Evolutionary conservation across 805 yeast genomes (phyloP).

Genomic region (Barnettozyma salicaria): DNA sequence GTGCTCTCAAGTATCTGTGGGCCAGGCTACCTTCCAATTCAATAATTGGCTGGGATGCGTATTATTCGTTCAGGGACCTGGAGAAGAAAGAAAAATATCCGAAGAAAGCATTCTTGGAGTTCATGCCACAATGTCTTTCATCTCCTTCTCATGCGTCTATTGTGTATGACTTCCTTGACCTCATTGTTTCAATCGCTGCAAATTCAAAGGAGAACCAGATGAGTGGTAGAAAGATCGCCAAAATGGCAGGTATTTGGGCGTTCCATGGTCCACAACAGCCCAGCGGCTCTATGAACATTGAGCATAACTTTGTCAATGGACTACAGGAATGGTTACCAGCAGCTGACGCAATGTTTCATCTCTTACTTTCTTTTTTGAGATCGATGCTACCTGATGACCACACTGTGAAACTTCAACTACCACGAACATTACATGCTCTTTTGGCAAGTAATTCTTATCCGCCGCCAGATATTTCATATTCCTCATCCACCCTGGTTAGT

Average conservation of each 20-base stretch:
- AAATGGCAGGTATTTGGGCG: constrained; percentile 87
- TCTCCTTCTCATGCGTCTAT: constrained; percentile 88
- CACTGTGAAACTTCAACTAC: constrained; percentile 49
- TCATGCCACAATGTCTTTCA: constrained; percentile 78
- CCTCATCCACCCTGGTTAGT: constrained; percentile 36
- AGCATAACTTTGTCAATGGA: constrained; percentile 56
- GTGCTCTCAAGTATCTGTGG: constrained; percentile 82
- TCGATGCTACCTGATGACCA: constrained; percentile 69
- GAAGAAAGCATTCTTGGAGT: constrained; percentile 64
- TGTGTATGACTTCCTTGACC: constrained; percentile 80
- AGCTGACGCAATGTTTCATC: constrained; percentile 80
- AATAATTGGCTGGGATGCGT: constrained; percentile 82
- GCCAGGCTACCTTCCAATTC: constrained; percentile 74
- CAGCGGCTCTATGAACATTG: constrained; percentile 17
- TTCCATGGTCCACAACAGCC: constrained; percentile 41
- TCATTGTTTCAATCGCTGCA: constrained; percentile 69
- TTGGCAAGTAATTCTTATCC: constrained; percentile 67
- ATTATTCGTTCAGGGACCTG: constrained; percentile 56
- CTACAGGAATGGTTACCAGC: constrained; percentile 72
- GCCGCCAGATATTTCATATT: constrained; percentile 44
- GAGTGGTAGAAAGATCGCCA: constrained; percentile 73
- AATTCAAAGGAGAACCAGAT: constrained; percentile 73
- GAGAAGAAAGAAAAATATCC: constrained; percentile 67
- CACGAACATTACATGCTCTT: constrained; percentile 59
- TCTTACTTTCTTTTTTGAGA: constrained; percentile 67